Evolutionary conservation across 139 green algal species (phyloP).

Genomic region (Chlorella sp.): DNA sequence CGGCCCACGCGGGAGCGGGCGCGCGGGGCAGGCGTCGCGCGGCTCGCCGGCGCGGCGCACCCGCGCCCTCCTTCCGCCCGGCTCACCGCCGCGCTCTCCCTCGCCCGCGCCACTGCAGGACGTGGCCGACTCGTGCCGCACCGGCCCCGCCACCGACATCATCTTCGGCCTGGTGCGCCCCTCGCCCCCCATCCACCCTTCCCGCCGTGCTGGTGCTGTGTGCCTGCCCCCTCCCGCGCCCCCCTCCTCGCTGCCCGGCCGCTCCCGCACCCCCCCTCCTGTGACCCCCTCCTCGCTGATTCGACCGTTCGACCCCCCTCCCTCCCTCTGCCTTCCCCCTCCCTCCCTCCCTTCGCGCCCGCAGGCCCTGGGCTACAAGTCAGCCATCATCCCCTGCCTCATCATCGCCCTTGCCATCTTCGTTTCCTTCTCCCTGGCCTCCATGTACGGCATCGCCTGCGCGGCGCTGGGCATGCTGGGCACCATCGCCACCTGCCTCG

Average conservation of each 20-base stretch:
- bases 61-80: not conserved
- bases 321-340: too few species aligned
- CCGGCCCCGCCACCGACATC: slow-evolving; percentile 95
- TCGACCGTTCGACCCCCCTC: too few species aligned
- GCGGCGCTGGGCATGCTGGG: slow-evolving; percentile 95
- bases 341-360: too few species aligned
- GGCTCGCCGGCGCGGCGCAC: not conserved
- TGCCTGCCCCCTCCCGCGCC: too few species aligned
- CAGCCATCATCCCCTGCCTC: slow-evolving; percentile 90
- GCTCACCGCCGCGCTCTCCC: not conserved
- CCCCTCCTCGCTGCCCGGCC: too few species aligned
- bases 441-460: slow-evolving; percentile 97
- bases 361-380: slow-evolving; percentile 98
- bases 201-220: too few species aligned
- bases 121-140: slow-evolving; percentile 94
- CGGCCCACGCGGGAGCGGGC: too few species aligned
- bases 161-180: slow-evolving; percentile 99
- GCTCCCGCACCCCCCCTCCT: too few species aligned
- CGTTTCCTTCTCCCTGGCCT: slow-evolving; percentile 72
- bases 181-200: too few species aligned
- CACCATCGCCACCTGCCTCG: slow-evolving; percentile 92
- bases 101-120: slow-evolving; percentile 58
- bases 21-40: not conserved
- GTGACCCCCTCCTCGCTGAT: too few species aligned
- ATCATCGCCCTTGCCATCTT: slow-evolving; percentile 92